phyloP scores from a whole-genome alignment of 1,139 yeast species.

The Suhomyces panamericanus region DNA sequence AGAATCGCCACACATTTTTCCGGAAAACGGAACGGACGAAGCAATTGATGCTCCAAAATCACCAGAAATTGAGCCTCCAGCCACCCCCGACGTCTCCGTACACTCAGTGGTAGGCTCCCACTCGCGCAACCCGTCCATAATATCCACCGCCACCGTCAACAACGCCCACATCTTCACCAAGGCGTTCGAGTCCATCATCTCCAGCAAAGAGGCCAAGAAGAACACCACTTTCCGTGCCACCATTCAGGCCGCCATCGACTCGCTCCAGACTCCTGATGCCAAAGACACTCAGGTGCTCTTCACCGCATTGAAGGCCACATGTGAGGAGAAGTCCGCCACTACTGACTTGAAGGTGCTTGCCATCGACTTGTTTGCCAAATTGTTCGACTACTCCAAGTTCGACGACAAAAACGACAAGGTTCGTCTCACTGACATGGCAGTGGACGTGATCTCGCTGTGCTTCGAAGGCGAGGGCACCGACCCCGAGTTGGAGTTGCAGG shows the following conservation, averaged over 20 bases:
- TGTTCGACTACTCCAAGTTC: conserved; percentile 46
- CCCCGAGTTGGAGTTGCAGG: conserved; percentile 84
- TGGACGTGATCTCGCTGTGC: conserved; percentile 80
- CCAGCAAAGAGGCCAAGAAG: conserved; percentile 44
- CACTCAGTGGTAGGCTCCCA: too few species aligned
- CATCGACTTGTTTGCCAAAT: conserved; percentile 46
- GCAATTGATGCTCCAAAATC: too few species aligned
- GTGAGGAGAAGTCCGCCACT: conserved; percentile 30
- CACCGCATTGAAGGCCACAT: conserved; percentile 41
- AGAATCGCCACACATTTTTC: too few species aligned
- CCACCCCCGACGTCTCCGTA: conserved; percentile 11
- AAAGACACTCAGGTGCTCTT: conserved; percentile 40
- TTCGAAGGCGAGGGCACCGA: conserved; percentile 93
- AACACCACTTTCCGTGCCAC: conserved; percentile 33
- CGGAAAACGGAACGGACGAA: too few species aligned
- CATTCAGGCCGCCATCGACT: conserved; percentile 39
- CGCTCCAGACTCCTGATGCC: conserved; percentile 30
- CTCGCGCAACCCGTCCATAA: conserved; percentile 20
- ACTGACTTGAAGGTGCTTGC: conserved; percentile 40
- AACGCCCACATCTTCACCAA: conserved; percentile 42
- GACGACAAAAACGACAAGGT: conserved; percentile 44
- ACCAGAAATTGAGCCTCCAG: conserved; percentile 7
- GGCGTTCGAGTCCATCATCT: conserved; percentile 37
- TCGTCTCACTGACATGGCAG: conserved; percentile 76
- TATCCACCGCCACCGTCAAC: conserved; percentile 35